Evolutionary conservation across 169 alveolate species (phyloP).

Genomic region (Plasmodium inui): DNA sequence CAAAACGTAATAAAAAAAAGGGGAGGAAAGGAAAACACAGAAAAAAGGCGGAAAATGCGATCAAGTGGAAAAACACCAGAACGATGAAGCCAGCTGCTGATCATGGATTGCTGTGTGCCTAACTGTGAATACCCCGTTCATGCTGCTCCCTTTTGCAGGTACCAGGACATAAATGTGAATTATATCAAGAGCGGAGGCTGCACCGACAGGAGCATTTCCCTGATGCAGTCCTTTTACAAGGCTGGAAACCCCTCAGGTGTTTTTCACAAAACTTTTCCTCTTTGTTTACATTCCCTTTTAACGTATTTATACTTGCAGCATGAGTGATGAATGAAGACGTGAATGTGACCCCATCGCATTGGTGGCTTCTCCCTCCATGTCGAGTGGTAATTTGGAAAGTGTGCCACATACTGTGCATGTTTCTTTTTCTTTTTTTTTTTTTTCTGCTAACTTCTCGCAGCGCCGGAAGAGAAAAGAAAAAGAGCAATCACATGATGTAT

Average conservation of each 20-base stretch:
- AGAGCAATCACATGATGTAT: background rate
- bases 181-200: constrained; percentile 19
- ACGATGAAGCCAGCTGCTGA: background rate
- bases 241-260: constrained; percentile 72
- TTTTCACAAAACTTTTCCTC: background rate
- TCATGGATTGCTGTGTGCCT: background rate
- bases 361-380: background rate
- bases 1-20: constrained; percentile 48
- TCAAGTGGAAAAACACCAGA: too few species aligned
- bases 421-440: background rate
- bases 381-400: background rate
- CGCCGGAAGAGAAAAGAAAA: constrained; percentile 70
- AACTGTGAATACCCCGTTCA: background rate
- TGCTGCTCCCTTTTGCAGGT: background rate
- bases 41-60: background rate
- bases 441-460: background rate
- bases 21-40: background rate
- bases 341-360: background rate
- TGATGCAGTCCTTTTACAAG: constrained; percentile 55
- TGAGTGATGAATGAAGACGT: background rate
- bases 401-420: background rate
- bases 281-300: background rate
- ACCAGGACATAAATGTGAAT: constrained; percentile 33
- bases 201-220: constrained; percentile 46
- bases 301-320: background rate